Conservation (phyloP, 345 rosid genomes). For the Physaria fendleri region DNA sequence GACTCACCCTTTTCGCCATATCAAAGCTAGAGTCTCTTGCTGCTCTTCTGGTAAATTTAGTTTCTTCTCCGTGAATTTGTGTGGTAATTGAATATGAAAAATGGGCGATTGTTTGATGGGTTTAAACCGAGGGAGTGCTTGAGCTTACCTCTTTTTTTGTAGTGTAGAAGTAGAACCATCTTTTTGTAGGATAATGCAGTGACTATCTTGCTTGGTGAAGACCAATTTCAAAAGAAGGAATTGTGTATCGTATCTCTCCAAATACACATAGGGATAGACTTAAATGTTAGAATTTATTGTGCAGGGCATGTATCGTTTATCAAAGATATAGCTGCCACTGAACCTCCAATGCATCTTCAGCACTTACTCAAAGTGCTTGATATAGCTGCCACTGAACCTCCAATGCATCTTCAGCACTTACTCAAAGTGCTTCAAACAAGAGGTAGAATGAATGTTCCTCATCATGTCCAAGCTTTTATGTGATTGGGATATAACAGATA, state of each 20-base stretch:
- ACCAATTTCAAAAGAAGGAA: not conserved
- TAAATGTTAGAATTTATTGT: not conserved
- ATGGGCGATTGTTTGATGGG: not conserved
- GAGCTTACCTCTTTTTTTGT: not conserved
- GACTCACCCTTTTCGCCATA: slow-evolving; percentile 33
- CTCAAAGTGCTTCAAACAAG: slow-evolving; percentile 69
- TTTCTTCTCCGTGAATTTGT: not conserved
- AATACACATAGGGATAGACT: not conserved
- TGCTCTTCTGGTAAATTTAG: slow-evolving; percentile 45
- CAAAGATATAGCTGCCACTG: slow-evolving; percentile 61
- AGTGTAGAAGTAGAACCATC: no score
- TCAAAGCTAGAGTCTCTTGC: slow-evolving; percentile 36
- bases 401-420: slow-evolving; percentile 55
- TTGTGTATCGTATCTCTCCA: not conserved
- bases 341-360: slow-evolving; percentile 63
- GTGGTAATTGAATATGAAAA: not conserved
- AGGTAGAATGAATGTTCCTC: slow-evolving; percentile 33
- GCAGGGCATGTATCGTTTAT: slow-evolving; percentile 68
- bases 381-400: slow-evolving; percentile 64
- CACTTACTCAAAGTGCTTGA: slow-evolving; percentile 72
- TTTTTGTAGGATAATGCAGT: not conserved
- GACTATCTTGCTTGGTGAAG: not conserved
- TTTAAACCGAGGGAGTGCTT: not conserved
- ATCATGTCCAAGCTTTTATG: not conserved
- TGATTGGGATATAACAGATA: not conserved